These are phyloP conservation scores for Cryptococcus floricola DNA, from an alignment of 1,284 basidiomycete species.

Conservation along the genomic window DNA sequence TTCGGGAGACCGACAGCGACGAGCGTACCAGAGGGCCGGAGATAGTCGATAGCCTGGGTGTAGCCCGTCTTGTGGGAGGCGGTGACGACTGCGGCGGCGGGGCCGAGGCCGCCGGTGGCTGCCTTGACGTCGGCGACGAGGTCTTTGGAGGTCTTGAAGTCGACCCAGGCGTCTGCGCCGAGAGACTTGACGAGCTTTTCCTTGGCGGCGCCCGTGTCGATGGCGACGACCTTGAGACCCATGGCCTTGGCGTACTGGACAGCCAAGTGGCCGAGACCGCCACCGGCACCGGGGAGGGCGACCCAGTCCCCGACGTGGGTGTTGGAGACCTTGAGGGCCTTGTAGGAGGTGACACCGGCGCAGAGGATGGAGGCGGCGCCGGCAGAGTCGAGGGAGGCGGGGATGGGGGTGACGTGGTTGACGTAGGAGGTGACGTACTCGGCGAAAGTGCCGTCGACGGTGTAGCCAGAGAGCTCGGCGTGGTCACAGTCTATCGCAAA, in stretches of 20 bases:
- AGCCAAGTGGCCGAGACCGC: slow-evolving; percentile 55
- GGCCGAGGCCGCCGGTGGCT: slow-evolving; percentile 63
- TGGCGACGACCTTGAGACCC: slow-evolving; percentile 65
- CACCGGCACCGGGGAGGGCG: slow-evolving; percentile 57
- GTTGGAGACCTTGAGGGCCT: slow-evolving; percentile 70
- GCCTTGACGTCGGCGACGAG: slow-evolving; percentile 50
- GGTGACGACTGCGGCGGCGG: slow-evolving; percentile 70
- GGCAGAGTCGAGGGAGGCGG: slow-evolving; percentile 60
- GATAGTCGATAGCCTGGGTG: slow-evolving; percentile 64
- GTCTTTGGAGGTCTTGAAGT: slow-evolving; percentile 57
- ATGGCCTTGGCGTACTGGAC: slow-evolving; percentile 75
- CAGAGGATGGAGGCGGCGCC: slow-evolving; percentile 78
- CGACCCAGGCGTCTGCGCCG: slow-evolving; percentile 74
- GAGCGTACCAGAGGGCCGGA: slow-evolving; percentile 60
- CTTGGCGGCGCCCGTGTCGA: slow-evolving; percentile 73
- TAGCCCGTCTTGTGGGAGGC: slow-evolving; percentile 57
- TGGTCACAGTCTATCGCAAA: slow-evolving; percentile 53
- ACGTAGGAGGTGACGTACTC: slow-evolving; percentile 62
- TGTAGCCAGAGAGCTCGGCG: slow-evolving; percentile 65
- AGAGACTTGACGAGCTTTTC: slow-evolving; percentile 62
- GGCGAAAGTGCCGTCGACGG: slow-evolving; percentile 75
- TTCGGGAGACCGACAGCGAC: slow-evolving; percentile 72
- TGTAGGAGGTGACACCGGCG: slow-evolving; percentile 61
- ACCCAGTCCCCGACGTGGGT: slow-evolving; percentile 70
- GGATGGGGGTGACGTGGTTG: slow-evolving; percentile 69